A percentile compares a stretch with the other conserved stretches of the same genome.
phyloP scores from a whole-genome alignment of 768 basidiomycete species.

The Cubamyces sp. region DNA sequence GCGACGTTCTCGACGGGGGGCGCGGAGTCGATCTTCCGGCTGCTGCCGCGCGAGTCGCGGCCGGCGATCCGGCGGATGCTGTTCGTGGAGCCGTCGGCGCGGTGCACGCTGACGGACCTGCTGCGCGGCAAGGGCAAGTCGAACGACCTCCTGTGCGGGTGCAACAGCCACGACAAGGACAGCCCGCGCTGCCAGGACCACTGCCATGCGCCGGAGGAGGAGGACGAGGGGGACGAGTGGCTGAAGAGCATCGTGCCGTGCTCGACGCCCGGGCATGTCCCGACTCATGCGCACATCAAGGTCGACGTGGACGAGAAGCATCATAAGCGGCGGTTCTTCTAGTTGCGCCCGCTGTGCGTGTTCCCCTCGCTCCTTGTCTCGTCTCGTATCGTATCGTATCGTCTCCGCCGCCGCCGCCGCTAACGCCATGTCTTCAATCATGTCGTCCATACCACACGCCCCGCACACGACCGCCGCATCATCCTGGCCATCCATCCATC shows the following conservation, averaged over 20 bases:
- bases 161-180: constrained; percentile 53
- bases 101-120: constrained; percentile 92
- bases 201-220: constrained; percentile 64
- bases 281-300: constrained; percentile 73
- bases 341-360: constrained; percentile 24
- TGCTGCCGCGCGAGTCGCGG: constrained; percentile 92
- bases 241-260: constrained; percentile 74
- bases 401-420: not conserved
- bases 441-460: not conserved
- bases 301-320: constrained; percentile 74
- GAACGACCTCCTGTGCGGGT: constrained; percentile 79
- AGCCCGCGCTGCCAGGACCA: constrained; percentile 63
- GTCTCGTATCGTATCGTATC: not conserved
- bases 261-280: constrained; percentile 48
- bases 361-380: not conserved
- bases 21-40: constrained; percentile 94
- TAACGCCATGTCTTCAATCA: not conserved
- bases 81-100: constrained; percentile 82
- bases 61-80: constrained; percentile 93
- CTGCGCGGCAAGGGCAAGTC: constrained; percentile 80
- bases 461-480: not conserved
- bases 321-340: constrained; percentile 78
- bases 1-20: constrained; percentile 71
- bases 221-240: constrained; percentile 90
- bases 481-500: not conserved